Conservation (phyloP, 2,329 filamentous ascomycete genomes). For the Sporothrix pallida region DNA sequence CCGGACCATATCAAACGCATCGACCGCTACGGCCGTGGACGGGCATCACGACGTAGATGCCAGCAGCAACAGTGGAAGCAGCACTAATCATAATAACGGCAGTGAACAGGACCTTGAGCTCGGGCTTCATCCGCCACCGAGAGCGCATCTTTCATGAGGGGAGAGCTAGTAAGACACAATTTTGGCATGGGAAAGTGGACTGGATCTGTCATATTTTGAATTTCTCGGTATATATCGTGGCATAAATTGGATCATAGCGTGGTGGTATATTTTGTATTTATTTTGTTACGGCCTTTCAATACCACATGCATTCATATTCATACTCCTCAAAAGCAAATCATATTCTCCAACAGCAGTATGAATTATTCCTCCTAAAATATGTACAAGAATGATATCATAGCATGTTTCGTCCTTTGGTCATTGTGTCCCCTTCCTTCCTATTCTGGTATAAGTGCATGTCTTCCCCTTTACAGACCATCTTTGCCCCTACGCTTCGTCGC, state of each 20-base stretch:
- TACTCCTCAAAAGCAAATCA: too few species aligned
- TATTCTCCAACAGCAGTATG: too few species aligned
- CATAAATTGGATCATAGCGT: background rate
- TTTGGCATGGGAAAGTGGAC: background rate
- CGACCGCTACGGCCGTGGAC: conserved; percentile 2
- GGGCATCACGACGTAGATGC: background rate
- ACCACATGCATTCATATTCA: too few species aligned
- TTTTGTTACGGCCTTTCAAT: background rate
- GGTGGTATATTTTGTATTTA: background rate
- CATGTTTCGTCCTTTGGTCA: background rate
- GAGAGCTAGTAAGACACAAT: background rate
- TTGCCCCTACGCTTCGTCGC: background rate
- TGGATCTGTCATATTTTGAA: background rate
- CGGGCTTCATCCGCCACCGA: conserved; percentile 19
- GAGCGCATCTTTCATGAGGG: conserved; percentile 15
- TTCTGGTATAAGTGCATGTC: background rate
- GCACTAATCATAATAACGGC: conserved; percentile 5
- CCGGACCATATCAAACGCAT: background rate
- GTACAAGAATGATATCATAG: background rate
- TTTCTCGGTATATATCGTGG: background rate
- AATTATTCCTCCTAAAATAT: background rate
- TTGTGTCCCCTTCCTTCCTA: background rate
- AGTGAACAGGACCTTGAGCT: conserved; percentile 15
- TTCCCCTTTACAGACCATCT: background rate
- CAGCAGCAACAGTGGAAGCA: background rate